Evolutionary conservation across 2,329 filamentous ascomycete species (phyloP), one percentile per base, ranked within the genome.

Genomic region (Bipolaris gigantea): DNA sequence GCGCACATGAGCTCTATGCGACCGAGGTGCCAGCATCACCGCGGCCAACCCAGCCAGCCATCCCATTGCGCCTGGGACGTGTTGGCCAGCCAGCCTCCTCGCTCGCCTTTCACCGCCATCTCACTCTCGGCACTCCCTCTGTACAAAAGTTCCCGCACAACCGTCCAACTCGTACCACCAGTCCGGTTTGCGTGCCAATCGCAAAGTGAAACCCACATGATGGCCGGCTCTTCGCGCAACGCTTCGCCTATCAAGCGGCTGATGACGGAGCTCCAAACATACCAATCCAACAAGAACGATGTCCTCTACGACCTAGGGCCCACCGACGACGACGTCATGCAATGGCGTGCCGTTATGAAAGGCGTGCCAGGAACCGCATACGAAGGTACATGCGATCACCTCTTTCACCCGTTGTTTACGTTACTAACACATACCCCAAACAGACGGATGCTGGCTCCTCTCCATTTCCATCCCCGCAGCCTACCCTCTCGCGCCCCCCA

Each of bases 371-470:
- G 80, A 11, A 84, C 83, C 4, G 82, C 82, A 18, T 86, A 86
- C 56, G 83, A 85, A 79, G 82, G 84, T 84, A 73, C 6, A 21
- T 13, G 1, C 30, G 15, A 9, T 6, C 33, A 21, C 13, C 23
- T 27, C 27, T 27, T 10, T 27, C 32, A 40, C 23, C 30, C 10
- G 27, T 10, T 30, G 8, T 30, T 30, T 3, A 30, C 27, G 10
- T 9, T 15, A 9, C 53, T 47, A 44, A 40, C 19, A 34, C 18
- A n/a, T 10, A 27, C 19, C 27, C 27, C 27, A 43, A 3, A 5
- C 32, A 83, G 85, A 80, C 69, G 94, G 94, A 58, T 85, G 87
- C 66, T 99, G 92, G 92, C 85, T 89, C 56, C 85, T 99, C 66
- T 73, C 78, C 70, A 92, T 99, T 74, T 72, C 79, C 46, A 83